Evolutionary conservation across 2,329 filamentous ascomycete species (phyloP).

Genomic region (Aaosphaeria arxii): DNA sequence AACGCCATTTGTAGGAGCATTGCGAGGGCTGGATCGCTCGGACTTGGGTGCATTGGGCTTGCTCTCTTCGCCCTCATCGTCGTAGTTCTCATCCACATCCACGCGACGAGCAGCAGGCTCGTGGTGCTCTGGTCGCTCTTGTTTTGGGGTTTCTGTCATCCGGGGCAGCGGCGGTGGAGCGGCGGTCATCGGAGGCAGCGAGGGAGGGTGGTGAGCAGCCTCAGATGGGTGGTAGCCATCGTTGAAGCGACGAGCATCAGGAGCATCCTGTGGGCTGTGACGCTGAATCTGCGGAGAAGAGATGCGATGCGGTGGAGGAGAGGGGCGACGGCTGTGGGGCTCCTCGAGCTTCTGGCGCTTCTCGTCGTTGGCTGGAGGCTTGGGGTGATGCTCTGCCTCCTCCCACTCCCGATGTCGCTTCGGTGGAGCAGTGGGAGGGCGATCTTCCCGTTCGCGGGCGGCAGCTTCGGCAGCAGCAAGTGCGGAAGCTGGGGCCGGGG

Average conservation of each 20-base stretch:
- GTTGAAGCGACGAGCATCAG: constrained; percentile 61
- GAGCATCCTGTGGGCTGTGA: constrained; percentile 67
- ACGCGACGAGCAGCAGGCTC: constrained; percentile 92
- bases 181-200: constrained; percentile 51
- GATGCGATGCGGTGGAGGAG: constrained; percentile 46
- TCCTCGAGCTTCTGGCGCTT: constrained; percentile 84
- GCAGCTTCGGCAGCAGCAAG: constrained; percentile 66
- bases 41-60: constrained; percentile 47
- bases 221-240: constrained; percentile 90
- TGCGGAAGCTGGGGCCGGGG: constrained; percentile 64
- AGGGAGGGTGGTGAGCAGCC: constrained; percentile 78
- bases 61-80: constrained; percentile 88
- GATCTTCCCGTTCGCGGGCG: constrained; percentile 64
- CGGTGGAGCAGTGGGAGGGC: constrained; percentile 69
- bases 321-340: constrained; percentile 67
- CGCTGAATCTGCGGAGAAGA: constrained; percentile 61
- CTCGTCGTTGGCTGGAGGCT: constrained; percentile 78
- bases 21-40: constrained; percentile 45
- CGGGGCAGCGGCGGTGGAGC: constrained; percentile 50
- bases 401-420: constrained; percentile 95
- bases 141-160: constrained; percentile 49
- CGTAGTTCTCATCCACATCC: constrained; percentile 96
- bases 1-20: constrained; percentile 30
- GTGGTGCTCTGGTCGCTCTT: constrained; percentile 49
- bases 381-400: constrained; percentile 73